phyloP scores from a whole-genome alignment of 2,329 filamentous ascomycete species.

The Dichotomopilus funicola region DNA sequence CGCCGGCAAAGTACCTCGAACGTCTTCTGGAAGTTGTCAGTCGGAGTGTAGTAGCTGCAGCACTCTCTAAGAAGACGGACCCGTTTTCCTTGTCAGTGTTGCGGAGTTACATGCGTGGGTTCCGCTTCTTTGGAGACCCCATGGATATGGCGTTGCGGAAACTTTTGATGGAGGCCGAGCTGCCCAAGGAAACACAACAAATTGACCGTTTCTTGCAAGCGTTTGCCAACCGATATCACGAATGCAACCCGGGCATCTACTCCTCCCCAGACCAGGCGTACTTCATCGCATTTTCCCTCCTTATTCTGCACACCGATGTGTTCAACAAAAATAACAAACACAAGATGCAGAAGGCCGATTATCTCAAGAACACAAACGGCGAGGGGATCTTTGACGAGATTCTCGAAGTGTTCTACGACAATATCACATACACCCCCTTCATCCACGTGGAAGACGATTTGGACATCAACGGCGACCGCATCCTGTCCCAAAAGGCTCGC shows the following conservation, averaged over 20 bases:
- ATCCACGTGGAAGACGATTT: constrained; percentile 94
- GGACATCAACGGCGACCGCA: constrained; percentile 68
- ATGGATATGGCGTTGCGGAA: constrained; percentile 98
- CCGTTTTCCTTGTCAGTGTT: constrained; percentile 76
- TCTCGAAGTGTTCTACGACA: constrained; percentile 94
- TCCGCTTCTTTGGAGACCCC: constrained; percentile 91
- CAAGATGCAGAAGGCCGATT: constrained; percentile 96
- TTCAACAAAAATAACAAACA: constrained; percentile 99
- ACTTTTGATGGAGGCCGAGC: constrained; percentile 88
- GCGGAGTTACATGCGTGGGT: constrained; percentile 90
- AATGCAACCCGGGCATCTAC: constrained; percentile 97
- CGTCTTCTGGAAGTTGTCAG: constrained; percentile 75
- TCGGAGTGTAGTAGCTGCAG: constrained; percentile 75
- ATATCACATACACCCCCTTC: constrained; percentile 96
- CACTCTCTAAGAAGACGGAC: constrained; percentile 80
- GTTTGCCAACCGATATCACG: constrained; percentile 93
- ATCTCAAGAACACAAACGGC: constrained; percentile 87
- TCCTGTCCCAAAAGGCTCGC: constrained; percentile 63
- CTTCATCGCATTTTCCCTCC: constrained; percentile 91
- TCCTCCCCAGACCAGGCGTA: constrained; percentile 89
- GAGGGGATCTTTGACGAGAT: constrained; percentile 93
- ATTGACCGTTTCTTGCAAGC: constrained; percentile 91
- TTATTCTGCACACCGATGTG: constrained; percentile 96
- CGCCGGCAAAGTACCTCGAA: constrained; percentile 80
- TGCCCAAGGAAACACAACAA: constrained; percentile 96